Evolutionary conservation across 2,329 filamentous ascomycete genomes (phyloP).

Genomic region (Neonectria sp.): DNA sequence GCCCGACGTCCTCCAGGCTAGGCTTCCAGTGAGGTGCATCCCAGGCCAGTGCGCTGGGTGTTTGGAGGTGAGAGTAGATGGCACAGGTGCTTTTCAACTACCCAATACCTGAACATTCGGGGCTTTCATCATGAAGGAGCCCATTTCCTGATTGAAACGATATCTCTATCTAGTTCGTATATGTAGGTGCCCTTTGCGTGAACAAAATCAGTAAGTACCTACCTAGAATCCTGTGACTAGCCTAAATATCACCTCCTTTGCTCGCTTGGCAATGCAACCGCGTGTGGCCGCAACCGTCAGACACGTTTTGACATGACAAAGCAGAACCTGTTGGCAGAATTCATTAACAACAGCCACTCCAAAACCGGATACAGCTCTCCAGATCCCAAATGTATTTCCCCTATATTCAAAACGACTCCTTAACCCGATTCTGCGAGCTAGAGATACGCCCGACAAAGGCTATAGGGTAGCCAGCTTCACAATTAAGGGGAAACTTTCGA

Average conservation of each 20-base stretch:
- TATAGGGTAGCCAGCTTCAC: neutral
- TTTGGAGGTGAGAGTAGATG: slow-evolving; percentile 1
- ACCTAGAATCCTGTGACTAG: neutral
- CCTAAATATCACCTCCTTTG: neutral
- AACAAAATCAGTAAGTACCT: neutral
- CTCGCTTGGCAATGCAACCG: neutral
- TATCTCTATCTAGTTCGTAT: neutral
- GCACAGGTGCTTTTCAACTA: neutral
- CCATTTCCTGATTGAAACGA: neutral
- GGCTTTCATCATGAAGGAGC: too few relatives aligned
- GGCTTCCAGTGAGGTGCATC: slow-evolving; percentile 9
- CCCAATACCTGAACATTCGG: neutral
- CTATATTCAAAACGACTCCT: neutral
- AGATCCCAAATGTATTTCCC: neutral
- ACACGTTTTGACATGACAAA: too few relatives aligned
- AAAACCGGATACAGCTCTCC: too few relatives aligned
- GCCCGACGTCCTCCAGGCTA: neutral
- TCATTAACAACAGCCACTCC: too few relatives aligned
- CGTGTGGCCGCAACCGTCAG: neutral
- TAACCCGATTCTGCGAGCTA: neutral
- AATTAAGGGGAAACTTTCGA: too few relatives aligned
- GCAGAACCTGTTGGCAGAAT: too few relatives aligned
- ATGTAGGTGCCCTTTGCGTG: neutral
- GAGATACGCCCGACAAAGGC: neutral
- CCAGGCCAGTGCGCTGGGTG: slow-evolving; percentile 8